phyloP scores from a whole-genome alignment of 2,329 filamentous ascomycete species.

The Ascochyta pisi region DNA sequence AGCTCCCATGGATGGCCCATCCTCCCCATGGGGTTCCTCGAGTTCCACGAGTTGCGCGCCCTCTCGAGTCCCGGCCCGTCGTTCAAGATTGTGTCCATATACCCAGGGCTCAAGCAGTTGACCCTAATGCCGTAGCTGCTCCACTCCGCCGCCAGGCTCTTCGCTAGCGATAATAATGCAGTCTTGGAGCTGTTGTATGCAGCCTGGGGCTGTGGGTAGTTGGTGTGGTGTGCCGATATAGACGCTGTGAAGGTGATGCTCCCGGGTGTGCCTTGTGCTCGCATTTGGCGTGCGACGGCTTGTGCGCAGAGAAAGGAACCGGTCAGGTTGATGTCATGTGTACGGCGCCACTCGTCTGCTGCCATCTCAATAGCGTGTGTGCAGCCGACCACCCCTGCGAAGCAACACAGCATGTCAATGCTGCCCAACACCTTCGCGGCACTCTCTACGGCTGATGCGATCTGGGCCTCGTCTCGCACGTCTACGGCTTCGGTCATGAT shows the following conservation, averaged over 20 bases:
- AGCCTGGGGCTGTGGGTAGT: conserved; percentile 74
- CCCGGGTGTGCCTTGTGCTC: conserved; percentile 58
- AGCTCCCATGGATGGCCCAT: conserved; percentile 71
- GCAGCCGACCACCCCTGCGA: conserved; percentile 72
- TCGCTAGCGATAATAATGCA: conserved; percentile 68
- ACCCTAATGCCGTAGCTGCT: conserved; percentile 72
- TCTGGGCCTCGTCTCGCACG: conserved; percentile 62
- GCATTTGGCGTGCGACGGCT: conserved; percentile 59
- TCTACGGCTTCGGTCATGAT: conserved; percentile 64
- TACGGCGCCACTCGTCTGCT: conserved; percentile 65
- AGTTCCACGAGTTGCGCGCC: conserved; percentile 63
- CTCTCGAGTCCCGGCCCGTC: conserved; percentile 65
- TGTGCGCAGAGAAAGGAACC: conserved; percentile 75
- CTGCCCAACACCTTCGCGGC: conserved; percentile 56
- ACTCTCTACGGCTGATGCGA: conserved; percentile 50
- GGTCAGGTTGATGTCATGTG: conserved; percentile 75
- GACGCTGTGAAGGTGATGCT: conserved; percentile 71
- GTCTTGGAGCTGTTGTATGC: conserved; percentile 78
- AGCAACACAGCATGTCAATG: conserved; percentile 66
- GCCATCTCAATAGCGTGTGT: conserved; percentile 67
- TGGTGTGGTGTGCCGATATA: conserved; percentile 72
- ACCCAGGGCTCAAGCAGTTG: conserved; percentile 74
- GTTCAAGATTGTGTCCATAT: conserved; percentile 80
- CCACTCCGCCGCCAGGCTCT: conserved; percentile 76
- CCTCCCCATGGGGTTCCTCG: conserved; percentile 67